Evolutionary conservation across 352 stramenopile genomes (phyloP), one percentile per base, ranked within the genome.

Genomic region (Elongisporangium anandrum): DNA sequence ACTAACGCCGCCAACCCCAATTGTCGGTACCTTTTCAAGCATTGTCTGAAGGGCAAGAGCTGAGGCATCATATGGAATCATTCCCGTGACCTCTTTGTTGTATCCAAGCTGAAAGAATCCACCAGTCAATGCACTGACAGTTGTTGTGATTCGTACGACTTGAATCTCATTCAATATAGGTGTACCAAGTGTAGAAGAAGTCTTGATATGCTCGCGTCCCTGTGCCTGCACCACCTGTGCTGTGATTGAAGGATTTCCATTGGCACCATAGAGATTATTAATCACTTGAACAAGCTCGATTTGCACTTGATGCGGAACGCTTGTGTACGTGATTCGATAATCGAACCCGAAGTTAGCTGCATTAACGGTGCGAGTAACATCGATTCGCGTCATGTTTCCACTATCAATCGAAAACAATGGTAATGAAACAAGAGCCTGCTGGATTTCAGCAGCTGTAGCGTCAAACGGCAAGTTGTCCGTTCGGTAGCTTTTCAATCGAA

Each of bases 381-480:
- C 61, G 50, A 92, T 90, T 5, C 47, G 41, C 6, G 69, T 74
- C 10, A 5, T 22, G 21, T 70, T 76, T 23, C 16, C 48, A 2
- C 8, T 29, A 26, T 54, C n/a, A 8, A 9, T 5, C 12, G 62
- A 24, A 50, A 92, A 78, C 1, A 70, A 57, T 48, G 73, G 76
- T 3, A 97, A 65, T 51, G 64, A 72, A n/a, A 91, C 53, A 6
- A 97, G 63, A 17, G 86, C 87, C 4, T 64, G 61, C 38, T 86
- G 69, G 1, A 98, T 75, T 39, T 87, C 66, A 0, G 73, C 73
- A 6, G 75, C 85, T 22, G 87, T 81, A 12, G 87, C 87, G 64
- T 97, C 78, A 62, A 94, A 97, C 49, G 83, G 70, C 34, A 98
- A 73, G 1, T 72, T 57, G 19, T 75, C 75, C 0, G 81, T 93